Base-by-base conservation (phyloP, 495 filamentous ascomycete species). In the Penicillium roqueforti region DNA sequence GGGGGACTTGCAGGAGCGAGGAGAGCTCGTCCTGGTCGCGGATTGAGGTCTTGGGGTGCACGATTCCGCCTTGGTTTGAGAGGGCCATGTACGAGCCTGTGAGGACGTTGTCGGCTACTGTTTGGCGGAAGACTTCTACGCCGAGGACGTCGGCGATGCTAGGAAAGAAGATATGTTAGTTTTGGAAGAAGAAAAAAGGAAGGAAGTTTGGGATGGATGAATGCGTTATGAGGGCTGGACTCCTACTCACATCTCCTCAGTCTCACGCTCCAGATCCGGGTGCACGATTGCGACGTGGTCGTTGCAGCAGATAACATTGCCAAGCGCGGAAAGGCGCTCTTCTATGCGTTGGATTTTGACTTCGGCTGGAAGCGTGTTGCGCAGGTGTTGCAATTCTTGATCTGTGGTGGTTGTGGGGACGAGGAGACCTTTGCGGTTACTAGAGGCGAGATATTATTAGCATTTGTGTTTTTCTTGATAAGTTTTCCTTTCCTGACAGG, bases 121-220 rank as follows among this genome's bases (percentile, higher is more conserved):
- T 97, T 78, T 98, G 93, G 51, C 95, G 84, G 80, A 97, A 98
- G 14, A 98, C 93, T 75, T 98, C 93, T 51, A 98, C 93, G 49
- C 93, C 93, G 8, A 98, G 83, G 57, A 95, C 88, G 68, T 98
- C 93, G 60, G 93, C 92, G 68, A 98, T 89, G 54, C 76, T 79
- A 16, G 22, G 28, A 11, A 31, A 48, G 46, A 7, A 25, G 29
- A 36, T 16, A 25, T 37, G 31, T 48, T 11, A 48, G 46, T 36
- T 7, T 26, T 20, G 14, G 25, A 14, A 34, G 22, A 9, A 41
- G 58, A 39, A n/a, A 13, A 18, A 5, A 28, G 1, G 16, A 6
- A 10, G 26, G 18, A 28, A 44, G n/a, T 3, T 43, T 14, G 22
- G 40, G 11, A 2, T 14, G 31, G 31, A n/a, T 22, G 5, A 25